A percentile compares a stretch with the other conserved stretches of the same genome.
Conservation (phyloP, 2,329 filamentous ascomycete genomes). For the Aspergillus texensis region DNA sequence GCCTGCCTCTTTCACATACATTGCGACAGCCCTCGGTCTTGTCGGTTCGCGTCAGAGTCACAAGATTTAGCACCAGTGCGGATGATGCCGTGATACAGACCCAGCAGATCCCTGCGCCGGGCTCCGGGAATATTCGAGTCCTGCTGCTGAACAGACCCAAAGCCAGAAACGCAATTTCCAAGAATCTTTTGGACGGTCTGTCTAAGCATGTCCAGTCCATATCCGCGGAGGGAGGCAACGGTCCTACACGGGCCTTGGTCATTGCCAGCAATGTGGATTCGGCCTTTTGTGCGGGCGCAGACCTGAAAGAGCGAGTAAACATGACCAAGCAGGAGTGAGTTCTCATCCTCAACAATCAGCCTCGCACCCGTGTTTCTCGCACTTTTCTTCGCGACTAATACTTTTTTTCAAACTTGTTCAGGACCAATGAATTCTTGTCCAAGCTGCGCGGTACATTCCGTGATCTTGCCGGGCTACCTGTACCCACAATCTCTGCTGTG, state of each 20-base stretch:
- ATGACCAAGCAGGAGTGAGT: constrained; percentile 78
- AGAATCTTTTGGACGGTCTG: constrained; percentile 71
- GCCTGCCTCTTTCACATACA: constrained; percentile 30
- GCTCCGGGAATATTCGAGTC: constrained; percentile 81
- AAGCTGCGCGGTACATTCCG: constrained; percentile 76
- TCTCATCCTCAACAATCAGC: neutral
- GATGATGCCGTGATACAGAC: constrained; percentile 60
- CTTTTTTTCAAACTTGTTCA: constrained; percentile 37
- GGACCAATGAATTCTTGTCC: constrained; percentile 76
- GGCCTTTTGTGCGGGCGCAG: constrained; percentile 91
- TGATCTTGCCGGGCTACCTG: constrained; percentile 71
- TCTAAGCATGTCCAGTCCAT: constrained; percentile 73
- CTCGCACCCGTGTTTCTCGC: neutral
- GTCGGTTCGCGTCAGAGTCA: constrained; percentile 32
- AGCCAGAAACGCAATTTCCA: constrained; percentile 89
- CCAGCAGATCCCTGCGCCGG: constrained; percentile 74
- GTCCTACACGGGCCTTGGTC: constrained; percentile 76
- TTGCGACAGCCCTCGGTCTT: constrained; percentile 22
- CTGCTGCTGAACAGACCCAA: constrained; percentile 83
- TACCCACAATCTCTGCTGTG: constrained; percentile 89
- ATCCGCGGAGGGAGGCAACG: constrained; percentile 59
- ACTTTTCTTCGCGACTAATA: neutral
- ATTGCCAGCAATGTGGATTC: constrained; percentile 82
- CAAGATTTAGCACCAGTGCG: constrained; percentile 37
- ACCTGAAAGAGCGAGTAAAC: constrained; percentile 81